Conservation (phyloP, 352 stramenopile species). For the Pythium grandisporangium region DNA sequence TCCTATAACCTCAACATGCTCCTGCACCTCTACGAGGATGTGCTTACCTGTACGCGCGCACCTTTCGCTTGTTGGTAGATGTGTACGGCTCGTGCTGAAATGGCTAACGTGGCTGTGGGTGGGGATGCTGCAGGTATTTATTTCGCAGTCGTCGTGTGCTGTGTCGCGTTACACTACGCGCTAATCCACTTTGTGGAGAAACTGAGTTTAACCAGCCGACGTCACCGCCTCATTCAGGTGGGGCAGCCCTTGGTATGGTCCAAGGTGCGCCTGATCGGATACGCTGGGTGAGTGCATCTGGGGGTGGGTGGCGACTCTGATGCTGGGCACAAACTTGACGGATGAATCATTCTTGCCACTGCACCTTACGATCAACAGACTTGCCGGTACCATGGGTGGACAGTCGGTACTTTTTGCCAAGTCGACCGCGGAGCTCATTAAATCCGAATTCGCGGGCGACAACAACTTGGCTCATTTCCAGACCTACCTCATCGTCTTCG, state of each 20-base stretch:
- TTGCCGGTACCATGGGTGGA: conserved; percentile 68
- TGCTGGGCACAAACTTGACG: too few relatives aligned
- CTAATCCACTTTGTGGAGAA: conserved; percentile 62
- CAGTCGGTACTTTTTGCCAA: conserved; percentile 85
- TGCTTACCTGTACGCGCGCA: conserved; percentile 42
- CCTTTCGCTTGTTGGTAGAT: too few relatives aligned
- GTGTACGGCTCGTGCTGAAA: too few relatives aligned
- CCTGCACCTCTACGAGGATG: conserved; percentile 65
- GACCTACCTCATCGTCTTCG: conserved; percentile 59
- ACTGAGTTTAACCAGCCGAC: conserved; percentile 55
- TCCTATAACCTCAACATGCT: conserved; percentile 78
- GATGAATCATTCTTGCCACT: neutral
- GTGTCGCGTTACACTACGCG: conserved; percentile 42
- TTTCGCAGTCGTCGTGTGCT: conserved; percentile 45
- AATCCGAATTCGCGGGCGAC: conserved; percentile 57
- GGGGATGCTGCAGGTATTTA: conserved; percentile 28
- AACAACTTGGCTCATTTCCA: conserved; percentile 47
- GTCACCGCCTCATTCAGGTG: conserved; percentile 71
- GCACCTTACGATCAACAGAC: conserved; percentile 6
- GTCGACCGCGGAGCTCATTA: conserved; percentile 67
- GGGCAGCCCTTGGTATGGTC: conserved; percentile 50
- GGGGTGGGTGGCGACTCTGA: too few relatives aligned
- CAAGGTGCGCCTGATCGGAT: conserved; percentile 61
- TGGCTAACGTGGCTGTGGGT: too few relatives aligned
- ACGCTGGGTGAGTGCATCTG: conserved; percentile 40